Conservation (phyloP, 805 yeast species). For the Saccharomyces kudriavzevii region DNA sequence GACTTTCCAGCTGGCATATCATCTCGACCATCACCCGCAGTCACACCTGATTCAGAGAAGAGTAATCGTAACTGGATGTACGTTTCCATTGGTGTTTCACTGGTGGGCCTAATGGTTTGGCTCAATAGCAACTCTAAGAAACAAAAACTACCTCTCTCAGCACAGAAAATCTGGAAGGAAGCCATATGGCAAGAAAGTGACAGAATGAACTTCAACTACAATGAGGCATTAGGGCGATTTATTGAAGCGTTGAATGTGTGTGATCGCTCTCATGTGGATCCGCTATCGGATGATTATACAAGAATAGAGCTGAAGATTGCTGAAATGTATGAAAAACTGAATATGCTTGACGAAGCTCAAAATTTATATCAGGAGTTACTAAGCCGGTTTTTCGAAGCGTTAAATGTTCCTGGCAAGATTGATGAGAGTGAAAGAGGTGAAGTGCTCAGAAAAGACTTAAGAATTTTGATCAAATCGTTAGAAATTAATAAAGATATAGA, state of each 20-base stretch:
- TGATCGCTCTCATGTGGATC: conserved; percentile 42
- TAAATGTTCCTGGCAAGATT: conserved; percentile 35
- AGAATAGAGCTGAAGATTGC: conserved; percentile 83
- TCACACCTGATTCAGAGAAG: neutral
- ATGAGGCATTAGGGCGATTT: conserved; percentile 62
- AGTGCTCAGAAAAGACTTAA: conserved; percentile 58
- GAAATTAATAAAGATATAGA: conserved; percentile 45
- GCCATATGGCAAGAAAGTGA: conserved; percentile 82
- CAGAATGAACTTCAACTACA: conserved; percentile 45
- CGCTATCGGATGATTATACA: conserved; percentile 70
- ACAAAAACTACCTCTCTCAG: neutral
- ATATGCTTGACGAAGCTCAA: conserved; percentile 54
- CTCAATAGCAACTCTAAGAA: neutral
- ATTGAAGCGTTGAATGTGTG: conserved; percentile 66
- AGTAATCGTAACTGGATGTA: neutral
- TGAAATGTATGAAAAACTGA: conserved; percentile 73
- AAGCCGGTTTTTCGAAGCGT: conserved; percentile 46
- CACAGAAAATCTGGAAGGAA: conserved; percentile 39
- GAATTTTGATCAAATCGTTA: conserved; percentile 62
- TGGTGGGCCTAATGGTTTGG: neutral
- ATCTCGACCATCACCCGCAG: neutral
- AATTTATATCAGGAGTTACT: conserved; percentile 60
- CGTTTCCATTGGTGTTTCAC: neutral
- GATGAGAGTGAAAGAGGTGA: conserved; percentile 40
- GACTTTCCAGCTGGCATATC: neutral